Evolutionary conservation across 2,329 filamentous ascomycete species (phyloP), one percentile per base, ranked within the genome.

Genomic region (Monilinia laxa): DNA sequence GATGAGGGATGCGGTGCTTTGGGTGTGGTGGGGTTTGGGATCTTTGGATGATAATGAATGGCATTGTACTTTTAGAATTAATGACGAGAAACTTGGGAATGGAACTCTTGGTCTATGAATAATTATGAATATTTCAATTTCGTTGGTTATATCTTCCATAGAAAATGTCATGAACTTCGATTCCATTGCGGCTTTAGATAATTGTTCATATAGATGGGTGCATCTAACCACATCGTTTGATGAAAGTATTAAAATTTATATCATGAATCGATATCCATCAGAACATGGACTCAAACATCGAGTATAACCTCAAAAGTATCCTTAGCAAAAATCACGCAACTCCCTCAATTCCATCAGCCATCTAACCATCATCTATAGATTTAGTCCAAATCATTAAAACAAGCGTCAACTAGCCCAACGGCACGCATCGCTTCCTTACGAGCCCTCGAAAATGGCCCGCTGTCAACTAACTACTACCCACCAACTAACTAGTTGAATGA

Each of bases 1-100:
- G 45, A 38, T 51, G 28, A 10, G 28, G 28, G 45, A 23, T 60
- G 58, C 57, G 45, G 28, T 51, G 58, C 25, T 51, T 38, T 51
- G 31, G 45, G 58, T 51, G 58, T 51, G 58, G 45, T 49, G 28
- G 45, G 58, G 58, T 51, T 60, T n/a, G 9, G 58, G 58, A 25
- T 38, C 10, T 38, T 51, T 51, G n/a, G 20, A 51, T 60, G 58
- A 60, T 60, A 60, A 52, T 52, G 20, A 9, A 59, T 59, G 58
- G 58, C 28, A 60, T 38, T 60, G 58, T 60, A 60, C 45, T 60
- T 60, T 25, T 51, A 60, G 58, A 60, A 49, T 51, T 60, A 51
- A 60, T 60, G 58, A 38, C 38, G 7, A 23, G 35, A 51, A 11
- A 35, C 25, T 40, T 23, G 42, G 5, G 35, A 49, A 38, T 59